Conservation (phyloP, 306 rosid species). For the Vigna hirtella region DNA sequence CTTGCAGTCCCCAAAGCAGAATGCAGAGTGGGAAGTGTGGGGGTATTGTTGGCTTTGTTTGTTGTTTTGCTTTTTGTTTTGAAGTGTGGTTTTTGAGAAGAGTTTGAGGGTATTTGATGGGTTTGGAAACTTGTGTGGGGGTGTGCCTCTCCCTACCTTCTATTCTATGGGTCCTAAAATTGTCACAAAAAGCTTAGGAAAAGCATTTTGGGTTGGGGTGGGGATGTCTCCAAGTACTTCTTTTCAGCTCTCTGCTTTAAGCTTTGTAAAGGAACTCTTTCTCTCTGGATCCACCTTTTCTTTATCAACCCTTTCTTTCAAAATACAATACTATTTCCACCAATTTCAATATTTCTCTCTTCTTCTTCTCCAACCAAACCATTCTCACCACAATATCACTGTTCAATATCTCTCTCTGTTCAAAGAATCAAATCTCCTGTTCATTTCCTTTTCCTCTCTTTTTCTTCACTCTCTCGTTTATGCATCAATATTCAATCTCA, state of each 20-base stretch:
- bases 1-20: slow-evolving; percentile 68
- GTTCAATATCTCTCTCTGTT: slow-evolving; percentile 12
- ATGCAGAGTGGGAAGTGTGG: slow-evolving; percentile 28
- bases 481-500: no score
- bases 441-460: background rate
- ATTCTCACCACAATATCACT: background rate
- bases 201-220: slow-evolving; percentile 68
- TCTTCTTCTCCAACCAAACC: slow-evolving; percentile 11
- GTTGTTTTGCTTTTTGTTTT: slow-evolving; percentile 56
- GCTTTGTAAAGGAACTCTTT: slow-evolving; percentile 48
- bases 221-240: slow-evolving; percentile 62
- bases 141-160: slow-evolving; percentile 46
- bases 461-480: background rate
- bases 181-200: slow-evolving; percentile 49
- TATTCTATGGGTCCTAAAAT: slow-evolving; percentile 53
- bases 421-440: background rate
- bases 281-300: slow-evolving; percentile 42
- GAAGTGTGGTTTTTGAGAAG: slow-evolving; percentile 39
- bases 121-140: slow-evolving; percentile 47
- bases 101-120: slow-evolving; percentile 49
- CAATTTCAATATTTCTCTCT: background rate
- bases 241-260: slow-evolving; percentile 43
- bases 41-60: slow-evolving; percentile 43
- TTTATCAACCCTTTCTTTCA: background rate
- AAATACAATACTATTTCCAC: background rate